These are phyloP conservation scores for Neckera pumila DNA, from an alignment of 225 moss, liverwort and hornwort species.

Conservation along the genomic window DNA sequence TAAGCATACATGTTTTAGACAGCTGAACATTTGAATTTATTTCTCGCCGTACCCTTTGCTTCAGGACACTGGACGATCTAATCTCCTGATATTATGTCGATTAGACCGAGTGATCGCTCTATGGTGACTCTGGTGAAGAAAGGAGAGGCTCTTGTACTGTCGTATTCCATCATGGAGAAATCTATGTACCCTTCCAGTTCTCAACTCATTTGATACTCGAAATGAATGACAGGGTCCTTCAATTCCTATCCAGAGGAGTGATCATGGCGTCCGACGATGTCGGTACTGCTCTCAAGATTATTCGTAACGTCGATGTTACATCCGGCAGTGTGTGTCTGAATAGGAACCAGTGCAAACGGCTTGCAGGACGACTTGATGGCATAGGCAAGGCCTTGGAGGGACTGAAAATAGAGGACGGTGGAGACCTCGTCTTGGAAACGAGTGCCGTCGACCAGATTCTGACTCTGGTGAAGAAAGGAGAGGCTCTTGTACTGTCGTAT, in stretches of 20 bases:
- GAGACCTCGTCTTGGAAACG: not conserved
- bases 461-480: not conserved
- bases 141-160: too few relatives aligned
- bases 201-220: not conserved
- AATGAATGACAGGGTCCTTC: not conserved
- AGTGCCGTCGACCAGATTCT: not conserved
- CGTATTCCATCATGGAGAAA: not conserved
- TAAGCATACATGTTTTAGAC: too few relatives aligned
- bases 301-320: not conserved
- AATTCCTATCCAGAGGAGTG: not conserved
- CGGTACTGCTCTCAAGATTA: not conserved
- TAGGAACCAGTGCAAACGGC: slow-evolving; percentile 10
- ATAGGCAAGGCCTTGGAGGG: not conserved
- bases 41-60: not conserved
- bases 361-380: not conserved
- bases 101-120: not conserved
- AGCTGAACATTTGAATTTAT: not conserved
- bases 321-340: slow-evolving; percentile 3
- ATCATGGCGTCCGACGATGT: not conserved
- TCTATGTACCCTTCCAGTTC: not conserved
- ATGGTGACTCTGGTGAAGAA: too few relatives aligned
- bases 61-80: not conserved
- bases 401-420: not conserved
- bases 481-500: not conserved
- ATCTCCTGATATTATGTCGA: not conserved